Percentiles rank a stretch among this genome's conserved stretches.
Evolutionary conservation across 805 yeast genomes (phyloP).

Genomic region (Metschnikowia orientalis): DNA sequence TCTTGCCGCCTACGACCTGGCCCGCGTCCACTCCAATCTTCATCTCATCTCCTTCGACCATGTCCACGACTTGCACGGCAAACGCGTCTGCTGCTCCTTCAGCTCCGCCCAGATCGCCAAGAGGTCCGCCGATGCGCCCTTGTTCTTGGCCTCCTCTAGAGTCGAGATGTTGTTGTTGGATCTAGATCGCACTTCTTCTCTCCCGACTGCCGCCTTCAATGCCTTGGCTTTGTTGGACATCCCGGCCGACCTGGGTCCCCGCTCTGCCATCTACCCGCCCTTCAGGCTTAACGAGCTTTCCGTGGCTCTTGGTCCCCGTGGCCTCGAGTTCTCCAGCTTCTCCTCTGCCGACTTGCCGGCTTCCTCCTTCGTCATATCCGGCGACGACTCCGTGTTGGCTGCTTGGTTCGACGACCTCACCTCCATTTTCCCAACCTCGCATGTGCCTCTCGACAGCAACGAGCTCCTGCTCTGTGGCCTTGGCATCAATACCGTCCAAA

Average conservation of each 20-base stretch:
- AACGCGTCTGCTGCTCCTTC: conserved; percentile 37
- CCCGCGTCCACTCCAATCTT: conserved; percentile 19
- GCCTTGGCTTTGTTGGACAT: conserved; percentile 35
- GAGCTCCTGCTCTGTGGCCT: conserved; percentile 12
- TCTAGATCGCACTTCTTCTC: conserved; percentile 13
- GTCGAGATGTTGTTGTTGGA: conserved; percentile 36
- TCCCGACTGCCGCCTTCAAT: conserved; percentile 19
- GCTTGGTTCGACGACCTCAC: conserved; percentile 32
- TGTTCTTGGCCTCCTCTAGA: conserved; percentile 16
- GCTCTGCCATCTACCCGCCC: conserved; percentile 40
- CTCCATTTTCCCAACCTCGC: conserved; percentile 29
- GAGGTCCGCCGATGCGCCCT: conserved; percentile 24
- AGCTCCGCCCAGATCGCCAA: conserved; percentile 33
- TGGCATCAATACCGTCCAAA: conserved; percentile 15
- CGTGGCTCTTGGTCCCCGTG: conserved; percentile 16
- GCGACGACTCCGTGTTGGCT: conserved; percentile 16
- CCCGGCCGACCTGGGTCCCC: conserved; percentile 17
- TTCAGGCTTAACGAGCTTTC: conserved; percentile 37
- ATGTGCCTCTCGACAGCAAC: conserved; percentile 10
- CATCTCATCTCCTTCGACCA: conserved; percentile 34
- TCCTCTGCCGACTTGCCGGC: conserved; percentile 6
- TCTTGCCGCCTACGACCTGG: conserved; percentile 14
- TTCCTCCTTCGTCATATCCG: conserved; percentile 18
- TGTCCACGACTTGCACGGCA: conserved; percentile 27
- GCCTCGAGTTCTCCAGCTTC: conserved; percentile 17